Conservation (phyloP, 208 protist species). For the Acanthamoeba castellanii region DNA sequence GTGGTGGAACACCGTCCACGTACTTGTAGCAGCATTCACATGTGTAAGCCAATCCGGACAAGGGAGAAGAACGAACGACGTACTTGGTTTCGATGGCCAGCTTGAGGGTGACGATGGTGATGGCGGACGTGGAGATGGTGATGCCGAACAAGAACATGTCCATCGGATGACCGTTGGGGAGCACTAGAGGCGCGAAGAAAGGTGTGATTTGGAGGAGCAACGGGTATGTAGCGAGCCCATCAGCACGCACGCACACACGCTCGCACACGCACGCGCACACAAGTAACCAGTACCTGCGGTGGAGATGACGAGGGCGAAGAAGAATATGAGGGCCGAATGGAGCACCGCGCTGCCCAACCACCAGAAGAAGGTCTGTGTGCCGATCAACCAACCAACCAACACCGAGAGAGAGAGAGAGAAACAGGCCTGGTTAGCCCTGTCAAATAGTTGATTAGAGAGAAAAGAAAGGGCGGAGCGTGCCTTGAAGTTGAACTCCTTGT, state of each 20-base stretch:
- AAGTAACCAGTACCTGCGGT: neutral
- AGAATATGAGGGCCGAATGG: conserved; percentile 71
- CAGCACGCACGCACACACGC: too few relatives aligned
- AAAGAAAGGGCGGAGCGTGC: too few relatives aligned
- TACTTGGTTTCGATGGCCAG: conserved; percentile 80
- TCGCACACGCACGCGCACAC: too few relatives aligned
- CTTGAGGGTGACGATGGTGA: conserved; percentile 78
- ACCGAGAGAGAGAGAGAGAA: neutral
- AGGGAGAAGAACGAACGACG: neutral
- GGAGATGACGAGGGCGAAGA: neutral
- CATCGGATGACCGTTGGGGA: neutral
- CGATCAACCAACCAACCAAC: neutral
- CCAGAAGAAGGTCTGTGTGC: conserved; percentile 68
- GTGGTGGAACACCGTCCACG: conserved; percentile 72
- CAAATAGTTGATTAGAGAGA: too few relatives aligned
- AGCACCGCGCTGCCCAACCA: conserved; percentile 81
- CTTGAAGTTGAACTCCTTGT: conserved; percentile 70
- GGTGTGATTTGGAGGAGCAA: too few relatives aligned
- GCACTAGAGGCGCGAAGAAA: neutral
- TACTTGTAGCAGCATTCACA: neutral
- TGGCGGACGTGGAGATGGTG: conserved; percentile 75
- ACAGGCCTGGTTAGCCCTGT: too few relatives aligned
- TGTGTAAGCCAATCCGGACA: neutral
- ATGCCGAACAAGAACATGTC: conserved; percentile 80
- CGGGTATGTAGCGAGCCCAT: too few relatives aligned